Evolutionary conservation across 2,329 filamentous ascomycete species (phyloP).

Genomic region (Botryotinia narcissicola): DNA sequence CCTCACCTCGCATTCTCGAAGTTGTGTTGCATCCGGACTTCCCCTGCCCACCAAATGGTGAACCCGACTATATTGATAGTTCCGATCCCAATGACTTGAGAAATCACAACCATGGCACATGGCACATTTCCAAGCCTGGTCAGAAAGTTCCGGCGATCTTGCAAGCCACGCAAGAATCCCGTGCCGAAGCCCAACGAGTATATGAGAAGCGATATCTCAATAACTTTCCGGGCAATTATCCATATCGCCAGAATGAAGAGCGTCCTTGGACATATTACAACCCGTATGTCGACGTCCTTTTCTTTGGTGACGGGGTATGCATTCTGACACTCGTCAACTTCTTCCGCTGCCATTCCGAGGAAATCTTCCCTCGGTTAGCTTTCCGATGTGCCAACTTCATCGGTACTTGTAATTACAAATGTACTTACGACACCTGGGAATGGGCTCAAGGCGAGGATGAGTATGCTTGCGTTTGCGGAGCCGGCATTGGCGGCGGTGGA

Average conservation of each 20-base stretch:
- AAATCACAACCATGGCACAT: neutral
- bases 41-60: no score
- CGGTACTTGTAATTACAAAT: neutral
- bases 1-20: neutral
- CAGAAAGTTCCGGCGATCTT: neutral
- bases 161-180: neutral
- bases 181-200: neutral
- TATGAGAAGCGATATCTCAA: neutral
- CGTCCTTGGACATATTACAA: neutral
- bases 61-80: accelerated
- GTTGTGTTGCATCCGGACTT: neutral
- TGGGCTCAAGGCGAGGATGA: neutral
- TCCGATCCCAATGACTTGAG: neutral
- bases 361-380: neutral
- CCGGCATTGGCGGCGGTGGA: neutral
- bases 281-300: neutral
- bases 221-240: neutral
- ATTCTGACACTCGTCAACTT: neutral
- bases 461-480: accelerated
- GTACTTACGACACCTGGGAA: neutral
- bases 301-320: neutral
- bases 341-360: neutral
- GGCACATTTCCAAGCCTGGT: neutral
- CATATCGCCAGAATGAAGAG: neutral
- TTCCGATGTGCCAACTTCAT: neutral